Evolutionary conservation across 371 early-diverging fungal species (phyloP), one percentile per base, ranked within the genome.

Genomic region (Mortierella sp.): DNA sequence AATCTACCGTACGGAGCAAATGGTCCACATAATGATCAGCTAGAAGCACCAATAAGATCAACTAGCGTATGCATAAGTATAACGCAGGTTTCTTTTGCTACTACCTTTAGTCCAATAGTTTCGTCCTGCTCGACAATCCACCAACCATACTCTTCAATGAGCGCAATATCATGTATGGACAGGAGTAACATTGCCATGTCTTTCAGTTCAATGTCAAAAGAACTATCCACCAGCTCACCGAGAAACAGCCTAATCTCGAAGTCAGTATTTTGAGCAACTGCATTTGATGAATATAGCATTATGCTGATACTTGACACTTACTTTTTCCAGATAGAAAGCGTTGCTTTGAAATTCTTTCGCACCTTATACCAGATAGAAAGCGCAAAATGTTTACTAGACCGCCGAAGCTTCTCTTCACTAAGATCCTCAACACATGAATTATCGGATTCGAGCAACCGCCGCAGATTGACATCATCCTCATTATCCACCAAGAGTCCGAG

Each of bases 301-400:
- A 5, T 11, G 2, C 26, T 32, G 1, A n/a, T n/a, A 30, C 6
- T 32, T 8, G 11, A 37, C 10, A 1, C 78, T 70, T 87, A 94
- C 94, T 85, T 83, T 70, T 89, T 88, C 94, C 93, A 93, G 1
- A 92, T 80, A 24, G 91, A 90, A 58, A 96, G 77, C 6, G 88
- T 84, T 18, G 90, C 85, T 57, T 87, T 78, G 55, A 83, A 84
- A 75, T 87, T 75, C 45, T 85, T 86, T 20, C 87, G 87, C 16
- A 85, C 74, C 77, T 90, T 89, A 66, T 91, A 90, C 66, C 94
- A 84, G 10, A 93, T 72, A 11, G 90, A 89, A 10, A 92, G 84
- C 3, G 91, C 91, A 79, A 92, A 94, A 67, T 88, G 88, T 72
- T 87, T 87, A 87, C 87, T 76, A 52, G 60, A 45, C 10, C 67